Percentiles rank a stretch among this genome's conserved stretches.
These are phyloP conservation scores for Fusarium abutilonis DNA, from an alignment of 2,329 filamentous ascomycete genomes.

Conservation along the genomic window DNA sequence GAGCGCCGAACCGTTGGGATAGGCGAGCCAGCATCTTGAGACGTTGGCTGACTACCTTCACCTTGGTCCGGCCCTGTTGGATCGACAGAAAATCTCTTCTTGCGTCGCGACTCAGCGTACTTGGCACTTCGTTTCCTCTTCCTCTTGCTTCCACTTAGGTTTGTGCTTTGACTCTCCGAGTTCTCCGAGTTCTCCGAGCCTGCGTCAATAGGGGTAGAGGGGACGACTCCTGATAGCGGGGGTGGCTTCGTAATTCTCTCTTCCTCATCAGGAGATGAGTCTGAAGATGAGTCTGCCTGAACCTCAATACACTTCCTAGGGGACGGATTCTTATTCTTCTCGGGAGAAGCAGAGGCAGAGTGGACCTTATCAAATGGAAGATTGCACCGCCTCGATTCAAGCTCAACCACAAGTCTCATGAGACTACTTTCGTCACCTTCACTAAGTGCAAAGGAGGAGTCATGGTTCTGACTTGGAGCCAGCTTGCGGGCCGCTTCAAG, in stretches of 20 bases:
- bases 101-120: constrained; percentile 41
- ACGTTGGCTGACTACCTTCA: constrained; percentile 33
- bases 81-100: constrained; percentile 45
- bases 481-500: constrained; percentile 7
- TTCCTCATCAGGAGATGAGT: constrained; percentile 34
- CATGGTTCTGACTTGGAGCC: constrained; percentile 30
- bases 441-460: constrained; percentile 54
- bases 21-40: constrained; percentile 33
- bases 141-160: constrained; percentile 36
- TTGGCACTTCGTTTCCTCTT: constrained; percentile 46
- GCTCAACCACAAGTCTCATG: constrained; percentile 59
- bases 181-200: constrained; percentile 17
- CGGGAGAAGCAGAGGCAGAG: constrained; percentile 28
- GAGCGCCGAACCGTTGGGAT: constrained; percentile 38
- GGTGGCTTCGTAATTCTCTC: constrained; percentile 21
- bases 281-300: constrained; percentile 33
- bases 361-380: constrained; percentile 35
- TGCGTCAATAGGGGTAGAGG: constrained; percentile 39
- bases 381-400: constrained; percentile 56
- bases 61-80: constrained; percentile 25
- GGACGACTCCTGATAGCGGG: constrained; percentile 29
- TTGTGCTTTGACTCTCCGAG: constrained; percentile 24
- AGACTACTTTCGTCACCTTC: constrained; percentile 60
- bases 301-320: constrained; percentile 37
- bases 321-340: constrained; percentile 21